These are phyloP conservation scores for Dunaliella primolecta DNA, from an alignment of 139 green algal species.

Conservation along the genomic window DNA sequence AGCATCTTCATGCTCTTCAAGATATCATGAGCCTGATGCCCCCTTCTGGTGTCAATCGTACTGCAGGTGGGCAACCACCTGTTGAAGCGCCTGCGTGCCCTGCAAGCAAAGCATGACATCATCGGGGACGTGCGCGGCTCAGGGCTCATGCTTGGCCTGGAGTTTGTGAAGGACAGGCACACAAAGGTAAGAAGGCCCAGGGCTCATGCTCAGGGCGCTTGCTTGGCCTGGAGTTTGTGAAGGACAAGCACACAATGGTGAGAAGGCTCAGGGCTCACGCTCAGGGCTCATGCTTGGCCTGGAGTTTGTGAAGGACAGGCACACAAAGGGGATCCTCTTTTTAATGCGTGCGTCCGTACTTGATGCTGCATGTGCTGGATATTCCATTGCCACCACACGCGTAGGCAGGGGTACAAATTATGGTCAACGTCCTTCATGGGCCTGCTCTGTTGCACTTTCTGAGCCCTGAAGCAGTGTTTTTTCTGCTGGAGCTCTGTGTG, in stretches of 20 bases:
- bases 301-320: slow-evolving; percentile 90
- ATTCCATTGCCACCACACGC: too few relatives aligned
- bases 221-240: slow-evolving; percentile 94
- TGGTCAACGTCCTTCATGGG: too few relatives aligned
- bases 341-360: too few relatives aligned
- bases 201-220: slow-evolving; percentile 61
- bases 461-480: too few relatives aligned
- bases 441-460: too few relatives aligned
- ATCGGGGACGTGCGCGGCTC: slow-evolving; percentile 90
- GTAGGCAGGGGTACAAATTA: too few relatives aligned
- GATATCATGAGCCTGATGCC: too few relatives aligned
- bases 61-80: slow-evolving; percentile 66
- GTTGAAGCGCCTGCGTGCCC: slow-evolving; percentile 40
- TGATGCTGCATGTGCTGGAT: too few relatives aligned
- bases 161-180: slow-evolving; percentile 87
- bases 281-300: slow-evolving; percentile 88
- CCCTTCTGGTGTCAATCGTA: too few relatives aligned
- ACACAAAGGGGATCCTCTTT: slow-evolving; percentile 83
- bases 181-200: slow-evolving; percentile 67
- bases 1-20: too few relatives aligned
- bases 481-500: too few relatives aligned
- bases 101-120: slow-evolving; percentile 77
- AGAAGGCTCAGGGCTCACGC: neutral
- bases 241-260: slow-evolving; percentile 83
- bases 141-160: slow-evolving; percentile 95